Evolutionary conservation across 2,329 filamentous ascomycete genomes (phyloP), one percentile per base, ranked within the genome.

Genomic region (Clonostachys solani): DNA sequence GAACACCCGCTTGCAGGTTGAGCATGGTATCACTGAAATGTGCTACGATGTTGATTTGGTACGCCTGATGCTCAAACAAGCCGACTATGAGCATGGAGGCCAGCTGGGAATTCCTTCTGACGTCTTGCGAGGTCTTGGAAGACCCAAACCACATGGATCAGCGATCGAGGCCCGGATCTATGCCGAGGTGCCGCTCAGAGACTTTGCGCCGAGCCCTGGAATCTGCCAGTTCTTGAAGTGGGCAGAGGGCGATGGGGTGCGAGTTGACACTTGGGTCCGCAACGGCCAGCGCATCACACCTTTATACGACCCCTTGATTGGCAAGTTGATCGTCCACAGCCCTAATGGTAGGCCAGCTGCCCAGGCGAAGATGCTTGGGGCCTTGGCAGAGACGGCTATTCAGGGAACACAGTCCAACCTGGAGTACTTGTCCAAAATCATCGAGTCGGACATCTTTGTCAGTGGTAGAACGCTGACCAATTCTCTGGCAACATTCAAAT

Each of bases 21-120:
- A 72, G 51, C 72, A 77, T 52, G 62, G 66, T 17, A 64, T 66
- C 10, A 92, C 88, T 0, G 87, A 92, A 61, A 84, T 87, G 75
- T 83, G 88, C 4, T 89, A 85, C 10, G 84, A 80, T 0, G 77
- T 89, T 44, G 87, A 92, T 59, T 71, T 92, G 10, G 87, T 92
- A 2, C 74, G 81, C 33, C 56, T 67, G 17, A 73, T 73, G 69
- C 48, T 72, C 12, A 53, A 54, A 9, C 23, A 29, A 29, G 23
- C 23, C 23, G 60, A 64, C n/a, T 42, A 53, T 46, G 50, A 63
- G 40, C 45, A 54, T 5, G 36, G 33, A 19, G 36, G 36, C 29
- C 36, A 40, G n/a, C 16, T 29, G 12, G 46, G 46, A 36, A 45
- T 48, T 12, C 19, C 35, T 16, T 38, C 46, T n/a, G n/a, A 47